Evolutionary conservation across 1,284 basidiomycete genomes (phyloP), one percentile per base, ranked within the genome.

Genomic region (Pisolithus thermaeus): DNA sequence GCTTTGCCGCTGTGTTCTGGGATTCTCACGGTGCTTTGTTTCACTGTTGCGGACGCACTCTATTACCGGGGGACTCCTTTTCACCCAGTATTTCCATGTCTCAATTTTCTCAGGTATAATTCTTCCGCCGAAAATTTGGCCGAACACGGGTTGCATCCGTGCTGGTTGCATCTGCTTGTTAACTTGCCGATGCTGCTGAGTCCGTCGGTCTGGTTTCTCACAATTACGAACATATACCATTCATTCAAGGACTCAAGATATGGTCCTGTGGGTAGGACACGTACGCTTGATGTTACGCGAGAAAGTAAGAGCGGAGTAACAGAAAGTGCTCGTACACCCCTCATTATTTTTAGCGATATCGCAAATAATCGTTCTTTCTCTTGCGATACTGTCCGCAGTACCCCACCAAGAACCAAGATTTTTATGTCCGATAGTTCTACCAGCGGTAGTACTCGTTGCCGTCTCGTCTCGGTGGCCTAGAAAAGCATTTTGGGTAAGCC

Each of bases 381-480:
- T 71, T 11, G 56, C 53, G 2, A 46, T 66, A n/a, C 54, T 75
- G 22, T 73, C 70, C 3, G 45, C 63, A 36, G 68, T 71, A 28
- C 71, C 71, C 0, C 73, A 73, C 41, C 72, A 75, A 49, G 72
- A 75, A 54, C 66, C 70, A 2, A 68, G 73, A n/a, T 73, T 75
- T 52, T 58, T 75, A 28, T 62, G 49, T 0, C 73, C 73, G 4
- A 57, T 75, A 5, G 52, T 74, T 32, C 60, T 69, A 9, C 69
- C 66, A 14, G 60, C 65, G 45, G 60, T 72, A 16, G 52, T 70
- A 3, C 54, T 73, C 3, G 58, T 59, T 8, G 55, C 58, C 18
- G 69, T 67, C 7, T 57, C 62, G 22, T 59, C 61, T 11, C 54
- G 57, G 11, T 56, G 56, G 14, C 60, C 59, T 4, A 62, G 69